Percentiles rank a stretch among this genome's conserved stretches.
Conservation (phyloP, 1,284 basidiomycete species). For the Microbotryum violaceum region DNA sequence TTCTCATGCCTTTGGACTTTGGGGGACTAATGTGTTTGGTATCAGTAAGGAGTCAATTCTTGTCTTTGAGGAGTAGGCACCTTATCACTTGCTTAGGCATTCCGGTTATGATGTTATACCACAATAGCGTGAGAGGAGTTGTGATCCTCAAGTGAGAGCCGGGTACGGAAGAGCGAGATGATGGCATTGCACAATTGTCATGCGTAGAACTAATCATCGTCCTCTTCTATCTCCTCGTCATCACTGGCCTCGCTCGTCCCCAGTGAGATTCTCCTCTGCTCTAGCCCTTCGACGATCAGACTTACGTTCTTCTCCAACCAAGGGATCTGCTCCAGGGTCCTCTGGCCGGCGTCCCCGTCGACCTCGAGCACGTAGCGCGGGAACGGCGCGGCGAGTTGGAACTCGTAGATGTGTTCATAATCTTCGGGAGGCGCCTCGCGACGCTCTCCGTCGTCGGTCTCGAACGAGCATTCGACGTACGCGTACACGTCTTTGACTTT, state of each 20-base stretch:
- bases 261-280: constrained; percentile 11
- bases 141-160: no score
- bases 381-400: constrained; percentile 60
- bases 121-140: no score
- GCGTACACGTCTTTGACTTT: constrained; percentile 59
- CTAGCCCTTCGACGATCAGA: constrained; percentile 56
- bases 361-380: constrained; percentile 55
- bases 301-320: constrained; percentile 58
- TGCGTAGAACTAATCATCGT: constrained; percentile 22
- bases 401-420: constrained; percentile 47
- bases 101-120: no score
- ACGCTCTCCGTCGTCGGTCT: constrained; percentile 36
- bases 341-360: constrained; percentile 38
- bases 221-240: constrained; percentile 35
- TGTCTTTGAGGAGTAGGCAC: no score
- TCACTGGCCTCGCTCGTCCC: constrained; percentile 5
- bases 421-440: constrained; percentile 45
- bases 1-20: no score
- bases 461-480: constrained; percentile 51
- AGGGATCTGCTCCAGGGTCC: constrained; percentile 47
- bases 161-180: no score
- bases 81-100: no score
- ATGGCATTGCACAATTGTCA: neutral
- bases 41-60: no score
- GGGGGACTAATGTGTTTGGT: no score